A percentile compares a stretch with the other conserved stretches of the same genome.
These are phyloP conservation scores for Eucommia ulmoides DNA, from an alignment of 257 asterid species.

Conservation along the genomic window DNA sequence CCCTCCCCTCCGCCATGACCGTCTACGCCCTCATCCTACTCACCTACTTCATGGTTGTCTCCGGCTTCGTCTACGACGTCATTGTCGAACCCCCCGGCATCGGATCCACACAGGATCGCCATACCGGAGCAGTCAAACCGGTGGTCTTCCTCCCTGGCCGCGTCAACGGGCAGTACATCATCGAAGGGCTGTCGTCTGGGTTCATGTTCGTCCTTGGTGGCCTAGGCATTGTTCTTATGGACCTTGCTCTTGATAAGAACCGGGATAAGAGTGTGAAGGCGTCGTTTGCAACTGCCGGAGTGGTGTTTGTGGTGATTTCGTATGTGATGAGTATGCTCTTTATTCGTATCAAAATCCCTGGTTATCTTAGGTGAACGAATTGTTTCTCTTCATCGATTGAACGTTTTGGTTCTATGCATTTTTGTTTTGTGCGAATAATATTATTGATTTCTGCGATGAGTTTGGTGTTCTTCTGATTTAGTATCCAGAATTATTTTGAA, in stretches of 20 bases:
- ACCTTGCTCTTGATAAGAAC: constrained; percentile 70
- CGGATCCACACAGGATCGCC: constrained; percentile 81
- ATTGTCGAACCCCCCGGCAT: constrained; percentile 95
- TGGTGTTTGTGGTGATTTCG: constrained; percentile 55
- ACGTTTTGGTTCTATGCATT: too few species aligned
- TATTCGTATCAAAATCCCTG: constrained; percentile 88
- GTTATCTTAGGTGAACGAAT: constrained; percentile 63
- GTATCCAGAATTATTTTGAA: too few species aligned
- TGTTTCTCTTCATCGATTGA: too few species aligned
- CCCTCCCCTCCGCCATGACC: constrained; percentile 95
- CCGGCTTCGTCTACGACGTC: constrained; percentile 91
- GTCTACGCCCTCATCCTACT: constrained; percentile 72
- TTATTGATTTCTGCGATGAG: too few species aligned
- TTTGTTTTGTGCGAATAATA: too few species aligned
- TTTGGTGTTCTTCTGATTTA: too few species aligned
- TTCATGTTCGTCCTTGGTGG: constrained; percentile 97
- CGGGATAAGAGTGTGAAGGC: constrained; percentile 79
- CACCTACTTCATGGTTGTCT: constrained; percentile 93
- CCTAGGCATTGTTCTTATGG: constrained; percentile 70
- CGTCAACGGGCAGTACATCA: constrained; percentile 91
- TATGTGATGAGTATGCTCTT: constrained; percentile 92
- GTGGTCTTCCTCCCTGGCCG: constrained; percentile 86
- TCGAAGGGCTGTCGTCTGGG: constrained; percentile 85
- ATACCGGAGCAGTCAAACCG: constrained; percentile 69
- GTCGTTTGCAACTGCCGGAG: constrained; percentile 66